Evolutionary conservation across 495 filamentous ascomycete species (phyloP).

Genomic region (Aspergillus campestris): DNA sequence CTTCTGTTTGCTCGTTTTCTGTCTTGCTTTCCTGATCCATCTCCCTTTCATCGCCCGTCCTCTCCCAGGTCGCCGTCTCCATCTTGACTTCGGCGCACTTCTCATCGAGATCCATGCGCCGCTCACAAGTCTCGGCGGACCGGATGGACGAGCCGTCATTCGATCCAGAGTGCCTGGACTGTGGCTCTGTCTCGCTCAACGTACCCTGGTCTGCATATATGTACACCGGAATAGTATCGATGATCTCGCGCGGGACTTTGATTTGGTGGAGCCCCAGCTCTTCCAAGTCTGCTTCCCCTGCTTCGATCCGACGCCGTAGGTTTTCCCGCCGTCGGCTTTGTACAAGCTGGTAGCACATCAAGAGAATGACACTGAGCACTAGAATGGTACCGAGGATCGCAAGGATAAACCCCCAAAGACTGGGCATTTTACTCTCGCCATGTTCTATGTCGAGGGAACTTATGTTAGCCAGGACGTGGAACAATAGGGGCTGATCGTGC

Average conservation of each 20-base stretch:
- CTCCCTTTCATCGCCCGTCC: too few species aligned
- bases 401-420: conserved; percentile 76
- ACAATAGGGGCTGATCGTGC: conserved; percentile 14
- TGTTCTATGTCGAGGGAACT: conserved; percentile 6
- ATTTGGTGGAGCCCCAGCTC: conserved; percentile 67
- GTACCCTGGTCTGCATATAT: conserved; percentile 48
- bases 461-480: too few species aligned
- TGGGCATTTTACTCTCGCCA: conserved; percentile 38
- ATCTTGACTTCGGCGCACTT: too few species aligned
- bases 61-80: too few species aligned
- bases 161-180: neutral
- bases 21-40: too few species aligned
- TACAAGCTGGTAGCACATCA: conserved; percentile 63
- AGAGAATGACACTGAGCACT: conserved; percentile 53
- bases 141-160: conserved; percentile 3
- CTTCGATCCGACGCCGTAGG: conserved; percentile 59
- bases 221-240: conserved; percentile 66
- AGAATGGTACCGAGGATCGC: conserved; percentile 71
- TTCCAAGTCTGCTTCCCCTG: conserved; percentile 75
- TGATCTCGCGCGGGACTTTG: conserved; percentile 57
- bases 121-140: conserved; percentile 4
- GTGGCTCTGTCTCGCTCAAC: conserved; percentile 1
- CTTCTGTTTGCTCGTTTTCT: too few species aligned
- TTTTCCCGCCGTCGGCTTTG: conserved; percentile 56
- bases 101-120: neutral